Evolutionary conservation across 2,329 filamentous ascomycete genomes (phyloP), one percentile per base, ranked within the genome.

Genomic region (Cytospora piceicola): DNA sequence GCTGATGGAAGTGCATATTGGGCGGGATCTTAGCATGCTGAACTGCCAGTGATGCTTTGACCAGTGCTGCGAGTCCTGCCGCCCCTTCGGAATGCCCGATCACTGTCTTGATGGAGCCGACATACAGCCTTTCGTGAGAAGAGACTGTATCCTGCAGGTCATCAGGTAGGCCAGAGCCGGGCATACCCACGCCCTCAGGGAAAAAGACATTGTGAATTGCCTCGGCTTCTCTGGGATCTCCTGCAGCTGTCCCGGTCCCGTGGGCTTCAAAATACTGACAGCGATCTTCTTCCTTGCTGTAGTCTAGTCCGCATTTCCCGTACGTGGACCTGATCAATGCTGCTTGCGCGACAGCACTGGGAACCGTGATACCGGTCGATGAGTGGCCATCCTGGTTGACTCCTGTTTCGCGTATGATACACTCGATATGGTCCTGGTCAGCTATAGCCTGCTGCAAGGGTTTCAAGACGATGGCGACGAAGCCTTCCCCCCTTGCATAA

Each of bases 401-500:
- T 17, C 74, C 77, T 0, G 77, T 79, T 30, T 76, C 78, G 0
- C 80, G 76, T 55, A 84, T 77, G 46, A 83, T 66, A 14, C 74
- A 75, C 27, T 76, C 71, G 52, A 83, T 79, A 0, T 64, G 9
- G 54, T 79, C 76, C 0, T 80, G 80, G 57, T 83, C 83, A 6
- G 72, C 72, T 9, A 86, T 61, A 0, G 84, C 85, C 46, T 75
- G 75, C 14, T 77, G 76, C 17, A 77, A 72, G 2, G 72, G 76
- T 71, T 86, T 86, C 1, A 86, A 67, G 0, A 85, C 65, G 0
- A 86, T 32, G 1, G 78, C 74, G 0, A 75, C 80, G 12, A 81
- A 70, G 2, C 83, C 84, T 67, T 86, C 84, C 4, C 82, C 83
- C 17, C 83, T 76, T 1, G 77, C 81, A 68, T 85, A 86, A 0